Base-by-base conservation (phyloP, 2,329 filamentous ascomycete genomes). In the Gnomoniopsis smithogilvyi region DNA sequence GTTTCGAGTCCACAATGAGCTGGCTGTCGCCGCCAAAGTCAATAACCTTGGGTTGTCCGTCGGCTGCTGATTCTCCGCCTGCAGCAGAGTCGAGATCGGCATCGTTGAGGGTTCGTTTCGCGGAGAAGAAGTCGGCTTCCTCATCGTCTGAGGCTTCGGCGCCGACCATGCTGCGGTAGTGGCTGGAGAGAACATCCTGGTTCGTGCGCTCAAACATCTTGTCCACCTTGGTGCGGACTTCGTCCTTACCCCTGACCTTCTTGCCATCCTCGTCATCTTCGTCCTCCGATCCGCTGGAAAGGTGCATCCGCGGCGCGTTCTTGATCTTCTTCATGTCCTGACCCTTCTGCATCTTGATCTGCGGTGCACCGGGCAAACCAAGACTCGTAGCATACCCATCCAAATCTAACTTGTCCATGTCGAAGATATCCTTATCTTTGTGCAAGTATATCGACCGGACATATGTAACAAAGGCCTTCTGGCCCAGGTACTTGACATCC, bases 191-290 rank as follows among this genome's bases (percentile, higher is more conserved):
- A 34, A 99, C 90, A 70, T 97, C 93, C 74, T 98, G 94, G 74
- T 99, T 99, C 67, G 89, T 90, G 62, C 95, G 84, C 78, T 97
- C 94, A 74, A 98, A 97, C 95, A 99, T 98, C 66, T 92, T 89
- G 73, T 99, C 92, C 72, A 96, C 96, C 73, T 96, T 98, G 34
- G 96, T 99, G 62, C 92, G 85, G 19, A 96, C 91, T 66, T 87
- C 84, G 12, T 81, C 79, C 75, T 90, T 88, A 74, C 87, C 86
- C 71, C 84, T 86, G 62, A 78, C 75, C 64, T 78, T 77, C 59
- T 72, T 74, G 3, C 71, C 77, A 21, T 77, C 78, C 3, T 73
- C 77, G 11, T 79, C 79, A 3, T 68, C 73, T 17, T 80, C 81
- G 26, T 80, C 79, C n/a, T 85, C 82, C 3, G 86, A 87, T 15